These are phyloP conservation scores for Sphaerostilbella broomeana DNA, from an alignment of 2,329 filamentous ascomycete species.

Conservation along the genomic window DNA sequence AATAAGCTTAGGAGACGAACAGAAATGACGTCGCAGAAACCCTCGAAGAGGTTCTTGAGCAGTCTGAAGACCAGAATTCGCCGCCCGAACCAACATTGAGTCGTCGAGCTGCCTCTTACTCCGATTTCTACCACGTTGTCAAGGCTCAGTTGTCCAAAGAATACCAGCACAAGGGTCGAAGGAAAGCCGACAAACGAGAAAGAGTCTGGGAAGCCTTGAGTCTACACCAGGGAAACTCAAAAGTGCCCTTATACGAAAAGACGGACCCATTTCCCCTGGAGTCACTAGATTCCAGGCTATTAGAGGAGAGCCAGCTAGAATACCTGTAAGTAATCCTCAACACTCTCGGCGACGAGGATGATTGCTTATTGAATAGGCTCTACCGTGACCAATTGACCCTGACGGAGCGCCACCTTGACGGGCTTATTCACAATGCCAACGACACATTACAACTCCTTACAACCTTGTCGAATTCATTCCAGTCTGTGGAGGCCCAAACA, in stretches of 20 bases:
- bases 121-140: conserved; percentile 64
- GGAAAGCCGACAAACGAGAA: conserved; percentile 30
- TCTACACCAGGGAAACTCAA: conserved; percentile 20
- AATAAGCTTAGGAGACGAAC: conserved; percentile 49
- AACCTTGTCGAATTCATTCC: conserved; percentile 77
- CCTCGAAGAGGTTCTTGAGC: conserved; percentile 53
- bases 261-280: conserved; percentile 18
- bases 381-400: conserved; percentile 77
- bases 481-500: conserved; percentile 80
- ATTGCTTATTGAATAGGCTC: conserved; percentile 42
- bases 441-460: conserved; percentile 69
- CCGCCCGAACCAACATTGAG: conserved; percentile 61
- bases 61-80: conserved; percentile 45
- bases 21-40: conserved; percentile 45
- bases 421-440: conserved; percentile 70
- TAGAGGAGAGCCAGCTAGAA: conserved; percentile 77
- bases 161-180: conserved; percentile 33
- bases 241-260: conserved; percentile 21
- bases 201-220: conserved; percentile 47
- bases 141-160: conserved; percentile 51
- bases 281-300: conserved; percentile 56
- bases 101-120: conserved; percentile 66
- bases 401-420: conserved; percentile 75
- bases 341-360: neutral
- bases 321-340: conserved; percentile 58